A percentile compares a stretch with the other conserved stretches of the same genome.
Conservation (phyloP, 169 alveolate genomes). For the Cryptosporidium tyzzeri region DNA sequence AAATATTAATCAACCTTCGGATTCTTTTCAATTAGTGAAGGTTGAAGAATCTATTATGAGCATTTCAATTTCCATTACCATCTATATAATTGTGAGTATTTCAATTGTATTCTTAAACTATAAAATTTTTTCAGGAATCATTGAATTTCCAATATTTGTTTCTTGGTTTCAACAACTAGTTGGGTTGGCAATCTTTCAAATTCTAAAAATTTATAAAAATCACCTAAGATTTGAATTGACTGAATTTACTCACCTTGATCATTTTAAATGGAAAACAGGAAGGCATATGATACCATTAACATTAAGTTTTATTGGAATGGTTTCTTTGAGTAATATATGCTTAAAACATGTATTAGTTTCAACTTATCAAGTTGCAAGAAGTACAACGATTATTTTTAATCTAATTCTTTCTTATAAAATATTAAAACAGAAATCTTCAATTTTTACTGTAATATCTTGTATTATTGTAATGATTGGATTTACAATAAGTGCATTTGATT, state of each 20-base stretch:
- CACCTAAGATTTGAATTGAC: slow-evolving; percentile 2
- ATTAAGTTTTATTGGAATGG: slow-evolving; percentile 75
- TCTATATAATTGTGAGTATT: slow-evolving; percentile 13
- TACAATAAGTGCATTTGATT: slow-evolving; percentile 75
- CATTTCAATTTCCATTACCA: neutral
- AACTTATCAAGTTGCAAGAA: slow-evolving; percentile 80
- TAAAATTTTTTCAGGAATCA: slow-evolving; percentile 15
- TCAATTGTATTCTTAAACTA: slow-evolving; percentile 14
- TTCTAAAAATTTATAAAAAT: neutral
- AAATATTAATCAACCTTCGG: neutral
- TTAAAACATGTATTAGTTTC: slow-evolving; percentile 76
- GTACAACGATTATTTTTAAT: slow-evolving; percentile 75
- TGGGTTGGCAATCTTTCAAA: slow-evolving; percentile 34
- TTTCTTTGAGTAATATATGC: slow-evolving; percentile 75
- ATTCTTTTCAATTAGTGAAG: neutral
- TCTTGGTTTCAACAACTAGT: slow-evolving; percentile 78
- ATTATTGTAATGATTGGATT: slow-evolving; percentile 76
- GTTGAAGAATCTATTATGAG: neutral
- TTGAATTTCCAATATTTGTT: slow-evolving; percentile 65
- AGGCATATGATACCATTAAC: slow-evolving; percentile 49
- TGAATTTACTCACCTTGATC: slow-evolving; percentile 9
- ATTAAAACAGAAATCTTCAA: slow-evolving; percentile 42
- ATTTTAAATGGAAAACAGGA: slow-evolving; percentile 5
- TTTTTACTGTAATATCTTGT: slow-evolving; percentile 51
- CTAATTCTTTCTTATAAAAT: slow-evolving; percentile 57